Conservation (phyloP, 2,329 filamentous ascomycete genomes). For the Aspergillus sp. region DNA sequence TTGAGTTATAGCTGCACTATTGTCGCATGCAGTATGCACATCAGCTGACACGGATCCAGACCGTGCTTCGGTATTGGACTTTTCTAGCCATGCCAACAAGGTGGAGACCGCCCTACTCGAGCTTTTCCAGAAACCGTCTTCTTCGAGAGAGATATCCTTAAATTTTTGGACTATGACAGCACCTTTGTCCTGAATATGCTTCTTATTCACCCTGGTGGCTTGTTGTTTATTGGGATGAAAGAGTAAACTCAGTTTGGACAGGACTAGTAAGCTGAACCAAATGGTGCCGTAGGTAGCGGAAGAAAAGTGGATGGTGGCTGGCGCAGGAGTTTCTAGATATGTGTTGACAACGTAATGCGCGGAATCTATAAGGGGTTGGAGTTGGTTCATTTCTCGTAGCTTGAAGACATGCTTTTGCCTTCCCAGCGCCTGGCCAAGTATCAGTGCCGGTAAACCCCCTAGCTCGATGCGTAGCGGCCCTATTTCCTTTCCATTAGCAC, state of each 20-base stretch:
- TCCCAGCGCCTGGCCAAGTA: constrained; percentile 11
- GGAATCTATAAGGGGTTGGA: constrained; percentile 1
- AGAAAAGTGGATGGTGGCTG: constrained; percentile 4
- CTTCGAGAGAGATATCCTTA: not conserved
- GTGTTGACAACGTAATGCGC: constrained; percentile 1
- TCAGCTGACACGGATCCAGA: not conserved
- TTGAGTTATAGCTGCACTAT: not conserved
- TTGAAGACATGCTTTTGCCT: constrained; percentile 1
- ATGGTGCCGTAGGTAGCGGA: constrained; percentile 4
- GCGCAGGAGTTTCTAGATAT: not conserved
- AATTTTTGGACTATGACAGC: not conserved
- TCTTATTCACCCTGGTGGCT: not conserved
- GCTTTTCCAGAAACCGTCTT: not conserved
- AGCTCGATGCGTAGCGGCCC: constrained; percentile 9
- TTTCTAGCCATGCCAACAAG: constrained; percentile 12
- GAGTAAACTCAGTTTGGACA: constrained; percentile 11
- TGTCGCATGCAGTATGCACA: not conserved
- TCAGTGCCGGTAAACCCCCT: not conserved
- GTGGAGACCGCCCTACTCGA: not conserved
- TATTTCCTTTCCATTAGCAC: not conserved
- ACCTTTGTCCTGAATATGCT: not conserved
- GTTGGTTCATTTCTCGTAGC: not conserved
- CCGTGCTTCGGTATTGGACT: not conserved
- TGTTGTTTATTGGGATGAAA: not conserved
- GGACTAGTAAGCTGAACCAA: constrained; percentile 13